Conservation (phyloP, 495 filamentous ascomycete genomes). For the Diplogelasinospora grovesii region DNA sequence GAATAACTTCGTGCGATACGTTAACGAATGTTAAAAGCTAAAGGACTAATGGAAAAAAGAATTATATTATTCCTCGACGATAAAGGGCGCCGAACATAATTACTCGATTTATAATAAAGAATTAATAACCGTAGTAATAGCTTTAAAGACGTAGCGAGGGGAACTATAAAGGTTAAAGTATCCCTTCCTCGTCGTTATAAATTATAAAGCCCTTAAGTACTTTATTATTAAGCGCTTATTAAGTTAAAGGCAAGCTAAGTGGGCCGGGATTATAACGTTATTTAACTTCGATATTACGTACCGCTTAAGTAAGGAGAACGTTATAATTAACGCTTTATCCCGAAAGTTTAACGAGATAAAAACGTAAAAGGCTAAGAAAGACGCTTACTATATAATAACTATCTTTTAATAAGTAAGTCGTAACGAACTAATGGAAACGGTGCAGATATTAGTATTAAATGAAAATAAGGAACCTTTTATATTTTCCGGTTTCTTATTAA, state of each 20-base stretch:
- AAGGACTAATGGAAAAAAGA: no score
- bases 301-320: neutral
- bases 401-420: no score
- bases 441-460: no score
- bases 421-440: no score
- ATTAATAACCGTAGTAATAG: neutral
- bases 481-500: no score
- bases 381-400: neutral
- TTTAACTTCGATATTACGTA: conserved; percentile 4
- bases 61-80: neutral
- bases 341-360: conserved; percentile 1
- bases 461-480: no score
- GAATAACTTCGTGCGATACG: no score
- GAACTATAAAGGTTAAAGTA: neutral
- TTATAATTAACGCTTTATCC: neutral
- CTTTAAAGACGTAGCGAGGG: neutral
- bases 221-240: conserved; percentile 3
- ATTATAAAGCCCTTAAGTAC: no score
- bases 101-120: conserved; percentile 7
- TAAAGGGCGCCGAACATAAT: neutral
- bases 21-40: no score
- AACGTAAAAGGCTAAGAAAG: neutral
- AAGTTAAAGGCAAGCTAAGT: neutral
- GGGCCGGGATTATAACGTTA: neutral
- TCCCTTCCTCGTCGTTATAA: no score